Evolutionary conservation across 75 land plant species (phyloP).

Genomic region (Azolla pinnata): DNA sequence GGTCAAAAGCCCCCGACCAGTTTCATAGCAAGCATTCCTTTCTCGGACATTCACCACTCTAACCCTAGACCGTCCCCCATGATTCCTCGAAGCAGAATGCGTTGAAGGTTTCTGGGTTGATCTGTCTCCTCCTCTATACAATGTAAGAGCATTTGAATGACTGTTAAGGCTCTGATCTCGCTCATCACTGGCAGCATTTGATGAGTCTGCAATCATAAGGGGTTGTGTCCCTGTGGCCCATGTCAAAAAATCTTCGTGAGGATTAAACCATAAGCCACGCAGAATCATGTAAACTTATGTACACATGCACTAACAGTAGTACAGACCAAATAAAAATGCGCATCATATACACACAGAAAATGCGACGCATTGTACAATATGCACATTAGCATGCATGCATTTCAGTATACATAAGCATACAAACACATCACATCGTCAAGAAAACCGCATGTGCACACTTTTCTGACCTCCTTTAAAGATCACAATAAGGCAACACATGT

Average conservation of each 20-base stretch:
- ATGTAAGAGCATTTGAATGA: neutral
- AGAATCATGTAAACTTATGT: neutral
- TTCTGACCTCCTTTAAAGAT: too few relatives aligned
- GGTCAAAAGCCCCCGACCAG: neutral
- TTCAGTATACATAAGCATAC: too few relatives aligned
- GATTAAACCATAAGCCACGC: neutral
- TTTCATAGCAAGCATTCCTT: neutral
- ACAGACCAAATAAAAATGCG: neutral
- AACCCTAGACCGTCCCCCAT: slow-evolving; percentile 1
- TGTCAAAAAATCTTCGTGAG: neutral
- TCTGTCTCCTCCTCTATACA: neutral
- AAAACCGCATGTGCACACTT: too few relatives aligned
- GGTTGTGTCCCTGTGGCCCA: slow-evolving; percentile 5
- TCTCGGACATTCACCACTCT: neutral
- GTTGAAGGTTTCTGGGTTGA: neutral
- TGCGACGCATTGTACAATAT: neutral
- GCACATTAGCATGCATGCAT: neutral
- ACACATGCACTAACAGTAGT: neutral
- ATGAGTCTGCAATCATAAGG: neutral
- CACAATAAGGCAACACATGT: too few relatives aligned
- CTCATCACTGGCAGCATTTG: neutral
- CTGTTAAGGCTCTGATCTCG: neutral
- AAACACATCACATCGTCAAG: too few relatives aligned
- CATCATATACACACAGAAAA: neutral
- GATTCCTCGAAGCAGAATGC: neutral